These are phyloP conservation scores for Rosa rugosa DNA, from an alignment of 306 rosid species.

Conservation along the genomic window DNA sequence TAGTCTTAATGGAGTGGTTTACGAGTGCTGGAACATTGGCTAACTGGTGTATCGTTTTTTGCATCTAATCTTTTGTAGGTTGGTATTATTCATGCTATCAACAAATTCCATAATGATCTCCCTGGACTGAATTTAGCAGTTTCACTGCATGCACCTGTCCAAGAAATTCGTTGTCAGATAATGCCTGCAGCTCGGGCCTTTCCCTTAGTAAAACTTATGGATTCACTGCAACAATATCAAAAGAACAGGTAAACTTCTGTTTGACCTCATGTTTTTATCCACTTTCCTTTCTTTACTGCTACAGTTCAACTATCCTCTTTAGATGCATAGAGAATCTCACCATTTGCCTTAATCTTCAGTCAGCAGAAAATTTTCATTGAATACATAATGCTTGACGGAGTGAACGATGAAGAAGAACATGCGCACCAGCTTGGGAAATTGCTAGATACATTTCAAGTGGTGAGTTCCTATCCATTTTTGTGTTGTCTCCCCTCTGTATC, in stretches of 20 bases:
- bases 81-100: constrained; percentile 89
- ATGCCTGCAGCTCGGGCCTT: constrained; percentile 99
- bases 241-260: constrained; percentile 47
- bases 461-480: constrained; percentile 32
- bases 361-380: constrained; percentile 88
- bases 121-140: constrained; percentile 96
- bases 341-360: constrained; percentile 38
- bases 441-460: constrained; percentile 85
- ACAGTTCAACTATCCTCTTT: constrained; percentile 5
- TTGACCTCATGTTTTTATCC: constrained; percentile 7
- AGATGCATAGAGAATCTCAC: constrained; percentile 15
- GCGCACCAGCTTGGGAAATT: constrained; percentile 88
- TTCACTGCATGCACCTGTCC: constrained; percentile 92
- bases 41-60: constrained; percentile 31
- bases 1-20: constrained; percentile 15
- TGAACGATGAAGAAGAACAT: constrained; percentile 87
- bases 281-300: not conserved
- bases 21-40: constrained; percentile 17
- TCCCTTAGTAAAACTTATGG: constrained; percentile 87
- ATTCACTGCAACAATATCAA: constrained; percentile 79
- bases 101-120: constrained; percentile 78
- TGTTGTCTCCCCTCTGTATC: not conserved
- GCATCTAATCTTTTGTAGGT: constrained; percentile 48
- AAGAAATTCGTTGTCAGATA: constrained; percentile 92
- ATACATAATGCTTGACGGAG: constrained; percentile 97